Evolutionary conservation across 257 asterid species (phyloP), one percentile per base, ranked within the genome.

Genomic region (Thymus mandschuricus): DNA sequence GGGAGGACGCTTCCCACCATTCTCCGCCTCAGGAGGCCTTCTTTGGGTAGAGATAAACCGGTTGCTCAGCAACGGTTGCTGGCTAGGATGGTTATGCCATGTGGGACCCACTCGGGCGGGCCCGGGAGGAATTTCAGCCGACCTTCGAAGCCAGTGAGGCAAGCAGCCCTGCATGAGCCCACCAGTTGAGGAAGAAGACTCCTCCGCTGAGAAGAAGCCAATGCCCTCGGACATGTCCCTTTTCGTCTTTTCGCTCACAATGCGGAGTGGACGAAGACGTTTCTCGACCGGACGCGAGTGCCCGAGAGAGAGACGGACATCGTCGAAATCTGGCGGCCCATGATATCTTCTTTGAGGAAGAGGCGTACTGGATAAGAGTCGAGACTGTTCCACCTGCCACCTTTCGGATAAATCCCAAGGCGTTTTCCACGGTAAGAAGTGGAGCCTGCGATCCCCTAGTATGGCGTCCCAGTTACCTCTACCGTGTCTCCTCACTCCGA

Each of bases 401-500:
- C 68, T 83, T 33, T 81, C 89, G 3, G 89, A 87, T 62, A 90
- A 71, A 76, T 90, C 89, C 59, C 57, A 64, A 4, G 91, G 65
- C 4, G 79, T 80, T 75, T 85, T 86, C 85, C 85, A 80, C 21
- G 88, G 78, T 44, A 75, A 68, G 73, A 90, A 88, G 57, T 67
- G 79, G 60, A 90, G 80, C 21, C 87, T 72, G 3, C 78, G 86
- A 70, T 90, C 96, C 72, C 78, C 65, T 57, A 87, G 55, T 76
- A 90, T 86, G 70, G 76, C 64, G 0, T 81, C 88, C 91, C 90
- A 88, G 61, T 90, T 90, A 4, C 89, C 90, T 74, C 81, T 66
- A 43, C 92, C 95, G 27, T 88, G 87, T 54, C 96, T 81, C 51
- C 96, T 81, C 62, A 90, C 88, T 6, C 96, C 96, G 9, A 90